Evolutionary conservation across 345 rosid genomes (phyloP).

Genomic region (Melaleuca alternifolia): DNA sequence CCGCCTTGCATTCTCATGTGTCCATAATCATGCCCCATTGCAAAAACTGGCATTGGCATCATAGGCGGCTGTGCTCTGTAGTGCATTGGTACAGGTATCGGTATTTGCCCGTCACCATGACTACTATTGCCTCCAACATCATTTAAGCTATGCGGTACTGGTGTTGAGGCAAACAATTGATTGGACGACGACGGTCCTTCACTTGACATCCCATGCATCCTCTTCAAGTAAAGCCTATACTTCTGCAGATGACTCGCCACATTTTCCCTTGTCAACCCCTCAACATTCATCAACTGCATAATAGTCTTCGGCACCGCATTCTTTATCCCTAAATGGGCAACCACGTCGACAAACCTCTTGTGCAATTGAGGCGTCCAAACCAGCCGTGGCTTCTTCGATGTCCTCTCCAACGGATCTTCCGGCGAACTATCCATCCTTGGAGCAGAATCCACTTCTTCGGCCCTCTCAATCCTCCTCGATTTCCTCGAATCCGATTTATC

Average conservation of each 20-base stretch:
- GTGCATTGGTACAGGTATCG: conserved; percentile 27
- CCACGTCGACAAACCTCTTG: conserved; percentile 94
- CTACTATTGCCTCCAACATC: background rate
- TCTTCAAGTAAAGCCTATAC: conserved; percentile 73
- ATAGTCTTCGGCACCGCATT: conserved; percentile 98
- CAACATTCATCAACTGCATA: conserved; percentile 99
- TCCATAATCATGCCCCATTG: conserved; percentile 6
- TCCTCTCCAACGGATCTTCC: conserved; percentile 55
- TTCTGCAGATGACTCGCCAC: conserved; percentile 95
- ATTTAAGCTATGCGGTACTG: conserved; percentile 54
- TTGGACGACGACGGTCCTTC: conserved; percentile 65
- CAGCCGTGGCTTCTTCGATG: conserved; percentile 64
- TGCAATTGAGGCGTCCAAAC: conserved; percentile 99
- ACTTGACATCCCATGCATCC: conserved; percentile 72
- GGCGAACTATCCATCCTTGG: conserved; percentile 25
- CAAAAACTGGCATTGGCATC: conserved; percentile 57
- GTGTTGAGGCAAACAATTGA: conserved; percentile 69
- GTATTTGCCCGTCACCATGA: conserved; percentile 31
- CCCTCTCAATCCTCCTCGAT: conserved; percentile 37
- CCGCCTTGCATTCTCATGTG: conserved; percentile 49
- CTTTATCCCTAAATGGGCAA: conserved; percentile 70
- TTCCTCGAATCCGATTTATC: conserved; percentile 38
- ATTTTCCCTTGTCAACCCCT: conserved; percentile 87
- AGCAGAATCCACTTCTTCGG: conserved; percentile 80
- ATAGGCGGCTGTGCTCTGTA: conserved; percentile 39